Evolutionary conservation across 306 rosid genomes (phyloP), one percentile per base, ranked within the genome.

Genomic region (Begonia masoniana): DNA sequence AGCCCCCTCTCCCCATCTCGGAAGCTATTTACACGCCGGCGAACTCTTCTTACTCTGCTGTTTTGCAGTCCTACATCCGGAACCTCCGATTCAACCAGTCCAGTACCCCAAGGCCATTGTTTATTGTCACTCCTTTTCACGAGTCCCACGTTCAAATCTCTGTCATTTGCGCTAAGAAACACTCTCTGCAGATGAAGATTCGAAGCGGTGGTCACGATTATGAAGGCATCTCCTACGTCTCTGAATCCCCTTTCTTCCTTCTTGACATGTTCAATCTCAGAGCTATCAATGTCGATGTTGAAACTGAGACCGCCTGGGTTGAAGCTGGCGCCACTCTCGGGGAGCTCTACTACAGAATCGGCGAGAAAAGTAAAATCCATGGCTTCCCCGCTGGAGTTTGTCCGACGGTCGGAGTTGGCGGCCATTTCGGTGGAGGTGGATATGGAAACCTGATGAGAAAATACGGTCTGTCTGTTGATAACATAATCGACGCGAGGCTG

Each of bases 121-220:
- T 36, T 0, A 71, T 67, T 10, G 31, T 76, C 13, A 12, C 64
- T 10, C 63, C 69, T 35, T 15, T 15, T 17, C 59, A 60, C 13
- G 41, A 41, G 16, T 56, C 68, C 46, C 68, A 63, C 3, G 68
- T 71, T 13, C 74, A 64, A 59, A 10, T 56, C 6, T 49, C 76
- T 3, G 46, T 70, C 2, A 3, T 59, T 10, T 71, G 74, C 10
- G 47, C 71, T 21, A 47, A 59, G 54, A 16, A 26, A 0, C 58
- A 47, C 1, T 58, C 41, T 14, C 8, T 75, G 11, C 21, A 63
- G 17, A 59, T 71, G 9, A 56, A 65, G 53, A 75, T 63, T 55
- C 71, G 76, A 46, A 75, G 81, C 23, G 71, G 70, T 0, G 76
- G 76, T 35, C 80, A 70, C n/a, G 79, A 74, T 19, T 74, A 47